Base-by-base conservation (phyloP, 495 filamentous ascomycete genomes). In the Podospora fimiseda region DNA sequence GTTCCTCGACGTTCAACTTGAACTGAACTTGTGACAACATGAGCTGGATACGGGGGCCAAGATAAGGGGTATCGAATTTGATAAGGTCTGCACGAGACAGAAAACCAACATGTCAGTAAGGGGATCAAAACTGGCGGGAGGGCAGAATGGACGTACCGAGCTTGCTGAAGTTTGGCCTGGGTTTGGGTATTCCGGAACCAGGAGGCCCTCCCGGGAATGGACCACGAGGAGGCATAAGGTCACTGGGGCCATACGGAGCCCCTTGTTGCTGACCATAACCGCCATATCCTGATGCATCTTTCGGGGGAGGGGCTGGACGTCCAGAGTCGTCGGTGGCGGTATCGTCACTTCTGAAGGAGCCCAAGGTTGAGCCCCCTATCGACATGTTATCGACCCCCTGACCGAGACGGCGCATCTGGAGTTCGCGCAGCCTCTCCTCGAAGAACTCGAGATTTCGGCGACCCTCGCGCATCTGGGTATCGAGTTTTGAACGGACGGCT, bases 1-100 rank as follows among this genome's bases (percentile, higher is more conserved):
- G 93, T 64, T 96, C 95, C 72, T 99, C 93, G 36, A 99, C 94
- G 61, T 92, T 97, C 43, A 97, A 75, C 72, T 99, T 99, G 72
- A 99, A 99, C 71, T 96, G 90, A 53, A 99, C 82, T 68, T 99
- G 93, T 15, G 93, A 95, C 63, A 99, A 75, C 93, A 99, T 99
- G 57, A 96, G 85, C 74, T 97, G 94, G 64, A 99, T 99, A 52
- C 94, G 89, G 30, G 94, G 94, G 22, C 93, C 93, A 48, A 99
- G 85, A 66, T 96, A 89, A 18, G 84, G 84, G 18, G 92, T 97
- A 67, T 99, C 94, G 74, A 90, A 96, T 82, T 96, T 99, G 73
- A 99, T 97, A 50, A 99, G 78, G 75, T 98, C 93, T 97, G 5
- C 18, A 18, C 15, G 20, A 19, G 3, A 11, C 3, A 45, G 9